A percentile compares a stretch with the other conserved stretches of the same genome.
Evolutionary conservation across 441 rosid genomes (phyloP).

Genomic region (Mallotus repandus): DNA sequence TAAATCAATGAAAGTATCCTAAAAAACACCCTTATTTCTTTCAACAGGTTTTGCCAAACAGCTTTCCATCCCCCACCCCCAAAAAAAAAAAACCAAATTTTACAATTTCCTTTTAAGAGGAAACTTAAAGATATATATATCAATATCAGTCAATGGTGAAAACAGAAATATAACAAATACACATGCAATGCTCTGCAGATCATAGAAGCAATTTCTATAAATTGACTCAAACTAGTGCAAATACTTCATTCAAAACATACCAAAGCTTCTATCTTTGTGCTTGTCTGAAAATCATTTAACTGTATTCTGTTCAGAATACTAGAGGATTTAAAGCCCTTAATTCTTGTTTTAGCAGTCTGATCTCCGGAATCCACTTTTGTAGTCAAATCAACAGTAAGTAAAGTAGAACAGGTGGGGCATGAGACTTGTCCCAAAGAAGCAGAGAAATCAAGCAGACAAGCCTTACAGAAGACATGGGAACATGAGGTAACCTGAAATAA

Average conservation of each 20-base stretch:
- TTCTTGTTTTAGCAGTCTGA: slow-evolving; percentile 49
- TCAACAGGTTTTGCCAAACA: background rate
- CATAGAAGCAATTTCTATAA: slow-evolving; percentile 6
- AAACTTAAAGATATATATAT: background rate
- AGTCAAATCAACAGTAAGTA: slow-evolving; percentile 75
- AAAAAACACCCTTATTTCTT: background rate
- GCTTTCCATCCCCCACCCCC: too few relatives aligned
- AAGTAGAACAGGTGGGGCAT: slow-evolving; percentile 79
- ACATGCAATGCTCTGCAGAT: background rate
- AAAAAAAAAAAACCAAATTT: background rate
- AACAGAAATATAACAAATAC: background rate
- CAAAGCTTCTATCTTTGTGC: slow-evolving; percentile 99
- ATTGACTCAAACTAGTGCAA: background rate
- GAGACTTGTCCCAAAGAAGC: slow-evolving; percentile 58
- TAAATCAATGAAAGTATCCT: background rate
- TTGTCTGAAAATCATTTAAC: slow-evolving; percentile 83
- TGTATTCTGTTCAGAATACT: slow-evolving; percentile 86
- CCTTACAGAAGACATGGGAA: slow-evolving; percentile 81
- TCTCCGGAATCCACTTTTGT: slow-evolving; percentile 45
- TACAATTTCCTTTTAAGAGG: background rate
- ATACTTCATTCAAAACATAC: slow-evolving; percentile 41
- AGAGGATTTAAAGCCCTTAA: slow-evolving; percentile 74
- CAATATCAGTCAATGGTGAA: background rate
- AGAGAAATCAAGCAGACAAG: slow-evolving; percentile 74
- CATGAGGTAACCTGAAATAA: slow-evolving; percentile 76